Conservation (phyloP, 495 filamentous ascomycete genomes). For the Xylaria scruposa region DNA sequence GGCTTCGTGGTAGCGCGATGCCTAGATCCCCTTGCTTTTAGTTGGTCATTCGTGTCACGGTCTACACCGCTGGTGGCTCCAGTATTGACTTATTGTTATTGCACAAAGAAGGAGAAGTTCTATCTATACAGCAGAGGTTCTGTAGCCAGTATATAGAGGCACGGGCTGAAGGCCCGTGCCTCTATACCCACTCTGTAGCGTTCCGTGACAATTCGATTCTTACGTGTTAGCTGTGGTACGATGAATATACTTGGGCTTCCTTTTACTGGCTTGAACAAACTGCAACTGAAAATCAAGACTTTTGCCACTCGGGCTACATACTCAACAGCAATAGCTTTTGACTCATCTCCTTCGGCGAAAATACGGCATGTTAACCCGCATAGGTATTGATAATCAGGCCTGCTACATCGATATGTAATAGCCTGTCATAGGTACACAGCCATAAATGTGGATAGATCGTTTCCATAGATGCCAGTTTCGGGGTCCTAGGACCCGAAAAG, state of each 20-base stretch:
- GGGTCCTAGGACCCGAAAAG: conserved; percentile 2
- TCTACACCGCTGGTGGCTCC: no score
- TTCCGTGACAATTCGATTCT: no score
- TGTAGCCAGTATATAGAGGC: no score
- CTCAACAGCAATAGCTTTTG: not conserved
- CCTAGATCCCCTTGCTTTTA: not conserved
- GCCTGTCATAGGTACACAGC: not conserved
- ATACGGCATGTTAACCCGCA: not conserved
- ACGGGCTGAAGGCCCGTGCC: no score
- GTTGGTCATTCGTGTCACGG: no score
- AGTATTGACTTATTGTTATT: no score
- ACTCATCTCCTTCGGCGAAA: not conserved
- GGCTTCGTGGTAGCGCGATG: not conserved
- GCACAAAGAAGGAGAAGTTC: no score
- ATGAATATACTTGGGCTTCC: not conserved
- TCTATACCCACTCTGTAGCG: no score
- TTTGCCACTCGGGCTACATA: not conserved
- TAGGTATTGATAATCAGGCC: not conserved
- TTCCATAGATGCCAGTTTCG: not conserved
- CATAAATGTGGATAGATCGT: not conserved
- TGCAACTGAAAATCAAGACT: not conserved
- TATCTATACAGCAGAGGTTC: no score
- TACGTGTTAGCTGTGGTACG: not conserved
- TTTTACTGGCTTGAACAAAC: not conserved
- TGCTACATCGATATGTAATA: not conserved